Conservation (phyloP, 331 rosid genomes). For the Quercus lobata region DNA sequence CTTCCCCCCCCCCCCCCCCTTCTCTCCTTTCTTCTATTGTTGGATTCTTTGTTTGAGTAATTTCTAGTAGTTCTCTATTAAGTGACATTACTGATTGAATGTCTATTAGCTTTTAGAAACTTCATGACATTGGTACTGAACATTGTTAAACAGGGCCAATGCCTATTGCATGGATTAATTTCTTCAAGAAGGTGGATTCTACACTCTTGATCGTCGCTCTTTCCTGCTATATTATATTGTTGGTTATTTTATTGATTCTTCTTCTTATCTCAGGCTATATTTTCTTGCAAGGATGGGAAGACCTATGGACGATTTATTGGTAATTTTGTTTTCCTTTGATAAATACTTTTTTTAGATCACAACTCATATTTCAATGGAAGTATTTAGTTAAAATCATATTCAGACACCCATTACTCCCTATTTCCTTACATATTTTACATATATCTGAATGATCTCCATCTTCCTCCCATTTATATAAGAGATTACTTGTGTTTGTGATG, state of each 20-base stretch:
- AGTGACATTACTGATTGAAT: background rate
- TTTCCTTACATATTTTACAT: background rate
- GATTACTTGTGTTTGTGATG: background rate
- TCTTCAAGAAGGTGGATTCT: conserved; percentile 61
- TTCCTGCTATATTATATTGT: conserved; percentile 1
- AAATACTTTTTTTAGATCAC: background rate
- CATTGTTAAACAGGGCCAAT: conserved; percentile 47
- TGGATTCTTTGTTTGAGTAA: background rate
- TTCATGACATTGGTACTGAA: conserved; percentile 10
- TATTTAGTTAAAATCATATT: background rate
- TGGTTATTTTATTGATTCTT: conserved; percentile 17
- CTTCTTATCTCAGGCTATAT: conserved; percentile 49
- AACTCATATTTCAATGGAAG: conserved; percentile 6
- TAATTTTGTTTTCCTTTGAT: conserved; percentile 24
- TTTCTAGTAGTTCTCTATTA: background rate
- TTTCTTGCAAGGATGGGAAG: conserved; percentile 56
- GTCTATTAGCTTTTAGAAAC: conserved; percentile 1
- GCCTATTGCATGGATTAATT: conserved; percentile 70
- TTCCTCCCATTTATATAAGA: background rate
- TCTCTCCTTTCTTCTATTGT: no score
- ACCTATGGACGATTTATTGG: conserved; percentile 72
- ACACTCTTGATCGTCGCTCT: conserved; percentile 5
- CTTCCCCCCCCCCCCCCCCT: no score
- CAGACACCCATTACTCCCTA: background rate
- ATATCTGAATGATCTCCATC: background rate